These are phyloP conservation scores for Periglandula ipomoeae DNA, from an alignment of 2,329 filamentous ascomycete genomes.

Conservation along the genomic window DNA sequence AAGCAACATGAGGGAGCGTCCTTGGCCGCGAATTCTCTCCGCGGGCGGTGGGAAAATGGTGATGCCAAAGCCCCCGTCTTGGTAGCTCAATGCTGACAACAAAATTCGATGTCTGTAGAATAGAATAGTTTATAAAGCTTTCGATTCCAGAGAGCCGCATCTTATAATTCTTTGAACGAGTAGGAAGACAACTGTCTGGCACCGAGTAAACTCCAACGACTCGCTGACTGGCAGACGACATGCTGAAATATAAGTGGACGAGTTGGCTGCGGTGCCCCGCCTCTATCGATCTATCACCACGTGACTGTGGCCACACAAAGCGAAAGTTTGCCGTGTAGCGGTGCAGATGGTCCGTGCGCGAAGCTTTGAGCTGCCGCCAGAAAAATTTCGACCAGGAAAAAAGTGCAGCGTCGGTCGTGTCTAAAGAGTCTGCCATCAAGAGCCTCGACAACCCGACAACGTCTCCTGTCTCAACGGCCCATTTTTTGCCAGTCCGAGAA, in stretches of 20 bases:
- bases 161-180: too few species aligned
- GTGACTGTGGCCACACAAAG: constrained; percentile 12
- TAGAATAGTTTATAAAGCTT: too few species aligned
- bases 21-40: too few species aligned
- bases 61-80: too few species aligned
- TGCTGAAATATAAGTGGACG: background rate
- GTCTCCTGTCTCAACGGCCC: constrained; percentile 9
- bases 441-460: constrained; percentile 2
- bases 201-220: too few species aligned
- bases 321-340: background rate
- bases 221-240: too few species aligned
- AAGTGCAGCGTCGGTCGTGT: constrained; percentile 5
- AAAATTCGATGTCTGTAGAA: too few species aligned
- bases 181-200: too few species aligned
- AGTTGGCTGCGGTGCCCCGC: constrained; percentile 5
- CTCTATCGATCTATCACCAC: constrained; percentile 9
- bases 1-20: too few species aligned
- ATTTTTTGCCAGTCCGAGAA: constrained; percentile 12
- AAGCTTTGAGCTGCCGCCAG: constrained; percentile 11
- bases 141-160: too few species aligned
- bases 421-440: constrained; percentile 5
- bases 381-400: constrained; percentile 16
- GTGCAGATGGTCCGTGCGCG: constrained; percentile 13
- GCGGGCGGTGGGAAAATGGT: too few species aligned
- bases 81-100: too few species aligned